Percentiles rank a stretch among this genome's conserved stretches.
These are phyloP conservation scores for Phytophthora nicotianae DNA, from an alignment of 352 stramenopile genomes.

Conservation along the genomic window DNA sequence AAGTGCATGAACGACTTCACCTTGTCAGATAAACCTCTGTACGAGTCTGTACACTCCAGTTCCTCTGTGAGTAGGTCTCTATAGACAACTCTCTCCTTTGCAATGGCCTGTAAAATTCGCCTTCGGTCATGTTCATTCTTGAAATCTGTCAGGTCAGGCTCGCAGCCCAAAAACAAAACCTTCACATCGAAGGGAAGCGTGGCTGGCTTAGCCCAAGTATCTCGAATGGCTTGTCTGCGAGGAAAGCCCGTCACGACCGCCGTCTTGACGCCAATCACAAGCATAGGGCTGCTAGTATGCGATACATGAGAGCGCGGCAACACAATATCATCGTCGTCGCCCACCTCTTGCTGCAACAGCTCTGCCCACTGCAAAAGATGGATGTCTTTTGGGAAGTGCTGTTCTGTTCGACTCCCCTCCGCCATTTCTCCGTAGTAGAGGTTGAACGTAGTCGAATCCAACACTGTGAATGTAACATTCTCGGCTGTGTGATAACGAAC, in stretches of 20 bases:
- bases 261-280: constrained; percentile 55
- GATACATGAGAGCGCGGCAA: not conserved
- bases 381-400: constrained; percentile 24
- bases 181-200: constrained; percentile 26
- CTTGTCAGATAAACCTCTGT: constrained; percentile 55
- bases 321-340: constrained; percentile 5
- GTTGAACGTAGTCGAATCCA: constrained; percentile 10
- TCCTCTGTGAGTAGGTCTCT: constrained; percentile 57
- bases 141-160: constrained; percentile 16
- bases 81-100: constrained; percentile 40
- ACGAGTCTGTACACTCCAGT: constrained; percentile 58
- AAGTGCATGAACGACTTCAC: constrained; percentile 63
- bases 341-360: not conserved
- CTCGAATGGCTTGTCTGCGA: constrained; percentile 47
- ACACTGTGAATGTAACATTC: constrained; percentile 19
- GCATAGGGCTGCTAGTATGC: constrained; percentile 6
- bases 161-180: constrained; percentile 42
- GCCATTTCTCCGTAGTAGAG: not conserved
- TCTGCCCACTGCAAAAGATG: constrained; percentile 26
- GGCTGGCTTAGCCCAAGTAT: constrained; percentile 38
- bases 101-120: constrained; percentile 21
- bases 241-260: constrained; percentile 37
- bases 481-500: constrained; percentile 5
- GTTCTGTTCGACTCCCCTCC: constrained; percentile 17
- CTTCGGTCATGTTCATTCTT: constrained; percentile 6